A percentile compares a stretch with the other conserved stretches of the same genome.
These are phyloP conservation scores for Conringia planisiliqua DNA, from an alignment of 345 rosid genomes.

Conservation along the genomic window DNA sequence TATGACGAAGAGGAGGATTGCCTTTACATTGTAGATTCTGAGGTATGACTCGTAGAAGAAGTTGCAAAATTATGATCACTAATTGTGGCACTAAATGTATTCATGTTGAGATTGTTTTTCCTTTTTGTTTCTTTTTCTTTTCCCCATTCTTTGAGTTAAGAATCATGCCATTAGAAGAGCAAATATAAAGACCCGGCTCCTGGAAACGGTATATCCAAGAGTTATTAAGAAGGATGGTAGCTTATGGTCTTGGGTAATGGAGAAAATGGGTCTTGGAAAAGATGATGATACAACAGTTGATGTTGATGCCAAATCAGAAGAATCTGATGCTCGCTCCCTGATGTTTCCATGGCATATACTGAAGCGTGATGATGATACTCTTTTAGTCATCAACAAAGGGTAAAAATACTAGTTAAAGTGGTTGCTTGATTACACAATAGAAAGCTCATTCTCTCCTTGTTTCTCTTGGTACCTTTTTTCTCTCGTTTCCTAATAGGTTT, in stretches of 20 bases:
- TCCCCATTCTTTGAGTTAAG: slow-evolving; percentile 38
- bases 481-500: slow-evolving; percentile 3
- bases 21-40: slow-evolving; percentile 85
- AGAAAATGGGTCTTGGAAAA: slow-evolving; percentile 52
- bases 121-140: not conserved
- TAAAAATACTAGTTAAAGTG: slow-evolving; percentile 27
- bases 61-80: slow-evolving; percentile 4
- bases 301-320: slow-evolving; percentile 45
- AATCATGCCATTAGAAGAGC: slow-evolving; percentile 95
- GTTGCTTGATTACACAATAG: not conserved
- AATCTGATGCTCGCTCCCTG: slow-evolving; percentile 42
- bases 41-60: slow-evolving; percentile 48
- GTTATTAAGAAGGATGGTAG: slow-evolving; percentile 41
- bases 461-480: not conserved
- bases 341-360: slow-evolving; percentile 89
- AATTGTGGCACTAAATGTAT: not conserved
- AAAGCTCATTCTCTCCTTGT: slow-evolving; percentile 1
- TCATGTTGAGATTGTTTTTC: not conserved
- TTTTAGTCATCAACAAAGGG: slow-evolving; percentile 62
- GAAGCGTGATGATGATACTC: slow-evolving; percentile 44
- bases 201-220: slow-evolving; percentile 82
- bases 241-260: slow-evolving; percentile 68
- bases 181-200: slow-evolving; percentile 65
- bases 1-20: slow-evolving; percentile 68
- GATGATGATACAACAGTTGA: slow-evolving; percentile 37